Base-by-base conservation (phyloP, 2,329 filamentous ascomycete species). In the Didymella glomerata region DNA sequence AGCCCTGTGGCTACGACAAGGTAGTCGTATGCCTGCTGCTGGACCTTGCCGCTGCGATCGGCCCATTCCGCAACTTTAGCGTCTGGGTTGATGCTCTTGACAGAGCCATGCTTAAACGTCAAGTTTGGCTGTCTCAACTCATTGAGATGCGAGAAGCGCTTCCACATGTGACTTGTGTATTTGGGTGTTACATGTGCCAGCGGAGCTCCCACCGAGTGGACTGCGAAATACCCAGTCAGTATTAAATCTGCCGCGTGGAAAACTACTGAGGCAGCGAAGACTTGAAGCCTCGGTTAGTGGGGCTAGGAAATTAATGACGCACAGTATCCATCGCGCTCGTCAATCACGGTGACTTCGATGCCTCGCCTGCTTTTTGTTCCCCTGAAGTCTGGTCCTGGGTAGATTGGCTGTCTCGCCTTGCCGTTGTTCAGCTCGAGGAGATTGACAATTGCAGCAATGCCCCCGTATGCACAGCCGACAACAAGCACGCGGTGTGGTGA, bases 241-340 rank as follows among this genome's bases (percentile, higher is more conserved):
- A 64, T 25, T 40, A 51, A 18, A 51, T 49, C 55, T 62, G 54
- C 57, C 45, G 25, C n/a, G 47, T 54, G 56, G 48, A 48, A 65
- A 50, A n/a, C 5, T n/a, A 34, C 27, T n/a, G 6, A 25, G 41
- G 32, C 41, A 46, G 28, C 44, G 42, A 30, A 41, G 54, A 18
- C 41, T 38, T 22, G 41, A 59, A 46, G 51, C 60, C 64, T 70
- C 65, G 63, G 63, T 48, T 65, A 67, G 57, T 60, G 54, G 60
- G 54, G 62, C 48, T 22, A 51, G 27, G 52, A 60, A 44, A 61
- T 59, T 47, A 24, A 53, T 60, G 42, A 64, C 88, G 68, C 80
- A 93, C 90, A 93, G 74, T 87, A 93, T n/a, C 91, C 91, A 80
- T 93, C 90, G n/a, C 89, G 82, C 75, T 93, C 89, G 68, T 93